phyloP scores from a whole-genome alignment of 495 filamentous ascomycete species.

The Hypoxylon crocopeplum region DNA sequence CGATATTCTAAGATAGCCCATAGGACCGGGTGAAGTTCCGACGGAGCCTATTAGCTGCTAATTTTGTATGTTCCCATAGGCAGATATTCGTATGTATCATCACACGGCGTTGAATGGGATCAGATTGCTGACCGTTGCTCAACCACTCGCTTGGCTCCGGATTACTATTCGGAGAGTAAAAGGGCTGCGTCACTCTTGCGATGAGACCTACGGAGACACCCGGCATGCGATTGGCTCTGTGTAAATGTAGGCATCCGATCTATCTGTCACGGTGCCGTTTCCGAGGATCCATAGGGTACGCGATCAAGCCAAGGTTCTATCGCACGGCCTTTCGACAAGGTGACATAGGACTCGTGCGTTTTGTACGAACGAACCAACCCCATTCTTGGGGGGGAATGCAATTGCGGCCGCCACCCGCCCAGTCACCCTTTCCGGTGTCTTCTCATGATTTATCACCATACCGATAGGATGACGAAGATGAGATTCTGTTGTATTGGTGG shows the following conservation, averaged over 20 bases:
- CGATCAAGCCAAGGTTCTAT: not conserved
- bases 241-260: slow-evolving; percentile 23
- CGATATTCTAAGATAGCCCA: not conserved
- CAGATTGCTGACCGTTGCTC: too few species aligned
- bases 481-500: not conserved
- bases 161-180: slow-evolving; percentile 27
- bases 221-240: slow-evolving; percentile 15
- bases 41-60: not conserved
- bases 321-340: not conserved
- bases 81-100: too few species aligned
- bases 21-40: not conserved
- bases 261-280: slow-evolving; percentile 9
- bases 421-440: not conserved
- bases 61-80: too few species aligned
- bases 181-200: slow-evolving; percentile 20
- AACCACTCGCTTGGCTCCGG: too few species aligned
- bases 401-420: slow-evolving; percentile 10
- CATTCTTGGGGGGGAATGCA: not conserved
- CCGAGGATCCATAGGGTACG: slow-evolving; percentile 15
- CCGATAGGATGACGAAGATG: not conserved
- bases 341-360: slow-evolving; percentile 5
- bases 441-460: too few species aligned
- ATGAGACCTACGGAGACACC: not conserved
- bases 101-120: not conserved
- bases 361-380: not conserved